A percentile compares a stretch with the other conserved stretches of the same genome.
Evolutionary conservation across 208 protist species (phyloP).

Genomic region (Wallacemonas rigidus): DNA sequence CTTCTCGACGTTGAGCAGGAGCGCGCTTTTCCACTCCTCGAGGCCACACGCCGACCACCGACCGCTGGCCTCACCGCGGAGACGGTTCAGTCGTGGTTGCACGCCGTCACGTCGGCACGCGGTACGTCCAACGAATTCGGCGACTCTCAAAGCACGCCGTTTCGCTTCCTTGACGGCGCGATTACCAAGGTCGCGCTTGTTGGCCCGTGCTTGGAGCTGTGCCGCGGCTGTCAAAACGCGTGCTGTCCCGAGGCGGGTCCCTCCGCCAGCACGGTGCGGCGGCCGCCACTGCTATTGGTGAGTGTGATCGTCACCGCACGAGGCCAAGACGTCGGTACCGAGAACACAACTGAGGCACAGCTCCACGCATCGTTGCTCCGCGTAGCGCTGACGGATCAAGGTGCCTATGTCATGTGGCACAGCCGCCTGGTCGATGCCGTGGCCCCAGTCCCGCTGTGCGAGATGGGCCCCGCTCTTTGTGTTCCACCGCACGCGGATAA

Average conservation of each 20-base stretch:
- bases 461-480: slow-evolving; percentile 41
- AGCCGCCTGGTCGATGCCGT: slow-evolving; percentile 35
- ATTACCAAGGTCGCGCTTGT: slow-evolving; percentile 46
- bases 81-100: neutral
- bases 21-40: slow-evolving; percentile 15
- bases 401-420: slow-evolving; percentile 46
- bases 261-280: neutral
- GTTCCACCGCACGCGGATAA: slow-evolving; percentile 24
- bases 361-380: slow-evolving; percentile 46
- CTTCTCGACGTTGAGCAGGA: slow-evolving; percentile 65
- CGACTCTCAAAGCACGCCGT: neutral
- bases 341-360: slow-evolving; percentile 21
- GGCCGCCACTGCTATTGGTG: slow-evolving; percentile 12
- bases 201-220: slow-evolving; percentile 67
- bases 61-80: neutral
- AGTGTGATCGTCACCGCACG: slow-evolving; percentile 48
- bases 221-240: slow-evolving; percentile 49
- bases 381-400: slow-evolving; percentile 27
- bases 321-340: slow-evolving; percentile 23
- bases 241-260: slow-evolving; percentile 2
- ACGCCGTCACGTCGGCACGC: neutral
- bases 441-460: slow-evolving; percentile 49
- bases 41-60: neutral
- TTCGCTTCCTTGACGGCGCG: slow-evolving; percentile 26
- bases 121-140: too few species aligned